phyloP scores from a whole-genome alignment of 495 filamentous ascomycete species.

The Hypoxylon cercidicola region DNA sequence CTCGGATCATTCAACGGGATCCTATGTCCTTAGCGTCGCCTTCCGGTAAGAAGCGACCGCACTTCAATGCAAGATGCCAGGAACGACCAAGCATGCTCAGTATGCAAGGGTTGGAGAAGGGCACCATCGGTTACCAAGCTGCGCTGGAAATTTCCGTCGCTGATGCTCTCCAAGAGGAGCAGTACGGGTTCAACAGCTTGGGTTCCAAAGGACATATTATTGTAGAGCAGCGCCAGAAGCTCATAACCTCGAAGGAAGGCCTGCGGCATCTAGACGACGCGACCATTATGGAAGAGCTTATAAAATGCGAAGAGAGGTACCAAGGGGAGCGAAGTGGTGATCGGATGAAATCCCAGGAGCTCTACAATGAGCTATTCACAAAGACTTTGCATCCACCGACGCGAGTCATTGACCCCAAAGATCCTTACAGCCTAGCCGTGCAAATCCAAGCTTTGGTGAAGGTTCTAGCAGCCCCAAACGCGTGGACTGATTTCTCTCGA shows the following conservation, averaged over 20 bases:
- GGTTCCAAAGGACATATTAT: slow-evolving; percentile 54
- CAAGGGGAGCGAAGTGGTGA: slow-evolving; percentile 49
- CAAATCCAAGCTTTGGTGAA: slow-evolving; percentile 68
- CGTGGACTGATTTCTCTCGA: slow-evolving; percentile 82
- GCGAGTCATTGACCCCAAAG: slow-evolving; percentile 63
- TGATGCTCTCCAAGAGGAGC: slow-evolving; percentile 67
- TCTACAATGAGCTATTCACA: slow-evolving; percentile 70
- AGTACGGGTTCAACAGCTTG: slow-evolving; percentile 58
- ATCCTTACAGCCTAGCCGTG: slow-evolving; percentile 68
- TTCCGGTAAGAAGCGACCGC: slow-evolving; percentile 56
- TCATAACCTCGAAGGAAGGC: slow-evolving; percentile 60
- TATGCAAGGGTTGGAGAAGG: slow-evolving; percentile 75
- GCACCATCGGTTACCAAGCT: slow-evolving; percentile 78
- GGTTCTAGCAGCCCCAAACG: slow-evolving; percentile 62
- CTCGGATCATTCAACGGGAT: slow-evolving; percentile 59
- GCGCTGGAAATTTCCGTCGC: slow-evolving; percentile 75
- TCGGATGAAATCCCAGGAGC: slow-evolving; percentile 52
- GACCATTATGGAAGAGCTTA: slow-evolving; percentile 61
- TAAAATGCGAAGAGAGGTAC: slow-evolving; percentile 60
- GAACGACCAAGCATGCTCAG: slow-evolving; percentile 80
- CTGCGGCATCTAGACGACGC: slow-evolving; percentile 63
- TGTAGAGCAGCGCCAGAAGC: slow-evolving; percentile 59
- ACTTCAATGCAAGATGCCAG: slow-evolving; percentile 68
- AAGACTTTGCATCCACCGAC: slow-evolving; percentile 68
- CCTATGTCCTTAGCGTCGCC: slow-evolving; percentile 51